Evolutionary conservation across 2,329 filamentous ascomycete genomes (phyloP).

Genomic region (Xylariaceae sp.): DNA sequence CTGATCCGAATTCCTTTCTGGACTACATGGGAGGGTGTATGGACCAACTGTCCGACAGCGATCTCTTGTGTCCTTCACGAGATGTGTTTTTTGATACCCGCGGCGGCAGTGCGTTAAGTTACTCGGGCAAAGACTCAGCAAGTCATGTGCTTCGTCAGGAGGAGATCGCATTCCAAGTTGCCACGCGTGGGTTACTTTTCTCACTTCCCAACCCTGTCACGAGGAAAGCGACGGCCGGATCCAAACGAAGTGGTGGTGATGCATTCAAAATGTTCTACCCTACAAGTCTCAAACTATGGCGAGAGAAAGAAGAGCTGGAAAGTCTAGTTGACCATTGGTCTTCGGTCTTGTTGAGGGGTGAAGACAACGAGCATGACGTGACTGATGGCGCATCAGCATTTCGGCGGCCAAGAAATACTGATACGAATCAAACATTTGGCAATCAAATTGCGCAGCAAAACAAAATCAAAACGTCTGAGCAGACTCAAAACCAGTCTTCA

Average conservation of each 20-base stretch:
- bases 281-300: conserved; percentile 76
- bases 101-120: conserved; percentile 44
- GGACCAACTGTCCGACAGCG: conserved; percentile 79
- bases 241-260: conserved; percentile 47
- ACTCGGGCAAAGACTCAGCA: conserved; percentile 49
- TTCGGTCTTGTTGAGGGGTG: conserved; percentile 53
- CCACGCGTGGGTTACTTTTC: conserved; percentile 80
- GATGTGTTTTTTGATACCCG: conserved; percentile 61
- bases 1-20: conserved; percentile 56
- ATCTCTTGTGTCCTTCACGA: conserved; percentile 72
- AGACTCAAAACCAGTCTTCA: conserved; percentile 18
- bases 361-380: conserved; percentile 37
- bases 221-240: conserved; percentile 45
- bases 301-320: conserved; percentile 74
- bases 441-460: conserved; percentile 21
- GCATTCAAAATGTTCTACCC: conserved; percentile 92
- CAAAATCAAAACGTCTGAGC: conserved; percentile 25
- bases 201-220: conserved; percentile 82
- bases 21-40: conserved; percentile 82
- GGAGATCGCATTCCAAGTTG: conserved; percentile 89
- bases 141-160: conserved; percentile 81
- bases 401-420: conserved; percentile 37
- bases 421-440: neutral
- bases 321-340: conserved; percentile 67
- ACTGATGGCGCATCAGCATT: conserved; percentile 47